Evolutionary conservation across 2,329 filamentous ascomycete species (phyloP).

Genomic region (Penicillium palitans): DNA sequence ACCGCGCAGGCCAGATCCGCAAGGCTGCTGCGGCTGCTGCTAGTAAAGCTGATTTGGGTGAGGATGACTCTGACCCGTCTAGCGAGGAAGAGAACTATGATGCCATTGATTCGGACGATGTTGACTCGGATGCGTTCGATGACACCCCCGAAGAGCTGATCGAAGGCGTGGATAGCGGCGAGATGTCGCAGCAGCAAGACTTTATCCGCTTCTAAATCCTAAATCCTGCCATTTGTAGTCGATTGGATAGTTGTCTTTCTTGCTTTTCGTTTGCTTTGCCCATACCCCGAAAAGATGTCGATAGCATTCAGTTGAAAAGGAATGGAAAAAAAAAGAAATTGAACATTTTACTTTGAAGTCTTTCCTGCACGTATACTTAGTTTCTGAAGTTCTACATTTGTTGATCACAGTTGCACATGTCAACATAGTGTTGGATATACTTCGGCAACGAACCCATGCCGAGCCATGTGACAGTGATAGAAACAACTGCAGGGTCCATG

Average conservation of each 20-base stretch:
- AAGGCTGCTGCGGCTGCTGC: slow-evolving; percentile 50
- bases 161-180: slow-evolving; percentile 43
- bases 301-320: slow-evolving; percentile 3
- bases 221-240: slow-evolving; percentile 10
- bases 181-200: slow-evolving; percentile 55
- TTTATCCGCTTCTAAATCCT: slow-evolving; percentile 50
- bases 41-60: slow-evolving; percentile 45
- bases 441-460: background rate
- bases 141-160: slow-evolving; percentile 44
- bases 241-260: slow-evolving; percentile 5
- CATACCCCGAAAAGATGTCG: slow-evolving; percentile 16
- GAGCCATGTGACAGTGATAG: slow-evolving; percentile 4
- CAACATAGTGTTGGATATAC: background rate
- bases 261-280: slow-evolving; percentile 1
- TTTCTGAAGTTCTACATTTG: background rate
- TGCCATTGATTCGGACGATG: slow-evolving; percentile 68
- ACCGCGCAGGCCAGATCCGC: slow-evolving; percentile 77
- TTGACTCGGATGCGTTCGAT: slow-evolving; percentile 62
- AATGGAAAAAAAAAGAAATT: background rate
- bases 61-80: slow-evolving; percentile 67
- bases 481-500: slow-evolving; percentile 1
- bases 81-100: slow-evolving; percentile 72
- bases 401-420: background rate
- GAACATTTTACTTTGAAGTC: background rate
- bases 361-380: background rate